Base-by-base conservation (phyloP, 1,139 yeast species). In the Sugiyamaella paludigena region DNA sequence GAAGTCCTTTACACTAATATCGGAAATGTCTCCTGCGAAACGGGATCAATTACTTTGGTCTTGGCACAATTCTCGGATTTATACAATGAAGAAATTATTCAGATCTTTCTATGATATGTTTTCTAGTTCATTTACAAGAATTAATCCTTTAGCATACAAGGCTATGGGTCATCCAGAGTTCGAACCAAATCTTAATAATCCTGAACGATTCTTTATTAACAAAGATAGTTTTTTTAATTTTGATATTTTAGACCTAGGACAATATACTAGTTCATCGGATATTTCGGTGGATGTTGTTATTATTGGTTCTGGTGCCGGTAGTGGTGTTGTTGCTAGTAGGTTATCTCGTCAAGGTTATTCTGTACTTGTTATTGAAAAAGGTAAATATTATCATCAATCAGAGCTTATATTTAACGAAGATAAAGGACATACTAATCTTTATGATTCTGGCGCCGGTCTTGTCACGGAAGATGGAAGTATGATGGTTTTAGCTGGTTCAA, bases 261-360 rank as follows among this genome's bases (percentile, higher is more conserved):
- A 47, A 16, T 47, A 45, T 32, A 43, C 54, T 32, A 55, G 55
- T 4, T 40, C 55, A 7, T 52, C 56, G 4, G 52, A 55, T 15
- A 46, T 63, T 9, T 47, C 54, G 3, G 52, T 59, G 7, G 77
- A 79, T 55, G 82, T 69, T 5, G 66, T 78, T 19, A 71, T 80
- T 40, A 69, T 80, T 40, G 85, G 85, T 2, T 76, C 81, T 4
- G 85, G 85, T 2, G 66, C 78, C 13, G 81, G 83, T 3, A 79
- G 81, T 1, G 83, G 83, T 5, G 84, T 79, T 0, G 77, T 72
- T 0, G 83, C 83, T 1, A 75, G 76, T 43, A 71, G 79, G 2
- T 70, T 80, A 46, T 67, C 78, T 2, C 62, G 69, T 10, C 71
- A 69, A 33, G 83, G 83, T 8, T 67, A 61, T 57, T 69, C 65